Evolutionary conservation across 2,329 filamentous ascomycete species (phyloP).

Genomic region (Aspergillus tubingensis): DNA sequence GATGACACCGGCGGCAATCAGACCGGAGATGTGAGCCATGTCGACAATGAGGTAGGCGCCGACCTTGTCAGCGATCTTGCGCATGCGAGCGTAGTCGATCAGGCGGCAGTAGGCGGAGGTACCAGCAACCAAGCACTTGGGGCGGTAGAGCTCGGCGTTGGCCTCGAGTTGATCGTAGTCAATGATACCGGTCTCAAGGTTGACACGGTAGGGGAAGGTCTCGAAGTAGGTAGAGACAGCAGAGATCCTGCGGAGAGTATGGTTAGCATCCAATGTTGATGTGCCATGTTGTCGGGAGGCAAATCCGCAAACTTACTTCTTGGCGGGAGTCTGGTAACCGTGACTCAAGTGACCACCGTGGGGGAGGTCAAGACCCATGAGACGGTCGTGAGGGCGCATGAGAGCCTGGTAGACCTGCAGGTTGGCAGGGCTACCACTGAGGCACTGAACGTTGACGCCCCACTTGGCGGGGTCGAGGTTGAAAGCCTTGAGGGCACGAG

Average conservation of each 20-base stretch:
- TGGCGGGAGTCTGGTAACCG: constrained; percentile 92
- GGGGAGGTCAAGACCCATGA: constrained; percentile 96
- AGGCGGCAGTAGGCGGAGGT: constrained; percentile 94
- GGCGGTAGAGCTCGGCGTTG: constrained; percentile 82
- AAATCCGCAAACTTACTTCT: constrained; percentile 61
- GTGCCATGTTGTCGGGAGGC: background rate
- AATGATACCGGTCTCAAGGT: constrained; percentile 88
- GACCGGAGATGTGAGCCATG: constrained; percentile 95
- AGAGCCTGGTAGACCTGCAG: constrained; percentile 97
- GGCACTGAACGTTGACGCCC: constrained; percentile 97
- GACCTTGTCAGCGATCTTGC: constrained; percentile 84
- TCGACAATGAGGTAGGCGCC: constrained; percentile 92
- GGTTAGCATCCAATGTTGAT: background rate
- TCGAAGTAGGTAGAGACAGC: constrained; percentile 99
- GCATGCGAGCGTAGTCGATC: constrained; percentile 93
- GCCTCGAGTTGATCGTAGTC: constrained; percentile 93
- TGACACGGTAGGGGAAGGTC: constrained; percentile 89
- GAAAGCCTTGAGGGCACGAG: constrained; percentile 89
- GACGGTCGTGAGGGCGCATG: constrained; percentile 85
- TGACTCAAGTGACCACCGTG: constrained; percentile 96
- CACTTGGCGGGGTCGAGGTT: constrained; percentile 82
- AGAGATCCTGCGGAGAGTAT: constrained; percentile 66
- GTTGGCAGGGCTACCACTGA: constrained; percentile 93
- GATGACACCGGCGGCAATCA: constrained; percentile 88
- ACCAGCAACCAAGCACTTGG: constrained; percentile 92